Base-by-base conservation (phyloP, 768 basidiomycete genomes). In the Psilocybe subaeruginosa region DNA sequence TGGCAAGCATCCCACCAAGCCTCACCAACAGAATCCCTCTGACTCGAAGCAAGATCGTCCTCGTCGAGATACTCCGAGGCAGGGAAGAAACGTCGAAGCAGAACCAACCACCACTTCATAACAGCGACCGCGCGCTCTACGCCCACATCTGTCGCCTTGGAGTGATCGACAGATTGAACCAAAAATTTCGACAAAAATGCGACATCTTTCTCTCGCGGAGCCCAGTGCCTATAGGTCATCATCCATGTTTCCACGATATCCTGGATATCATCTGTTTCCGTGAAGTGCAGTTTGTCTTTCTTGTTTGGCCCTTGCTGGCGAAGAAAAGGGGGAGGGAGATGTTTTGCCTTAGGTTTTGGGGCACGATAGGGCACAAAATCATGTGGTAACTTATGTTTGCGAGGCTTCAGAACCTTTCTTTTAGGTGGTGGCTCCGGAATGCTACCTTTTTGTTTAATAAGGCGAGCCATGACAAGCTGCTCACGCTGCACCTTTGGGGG, bases 1-100 rank as follows among this genome's bases (percentile, higher is more conserved):
- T 83, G 77, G 76, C 92, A 95, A 6, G 89, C 84, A 54, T 75
- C 78, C 94, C 93, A 96, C 95, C 94, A 96, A 41, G 85, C 85
- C 69, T 79, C 78, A 2, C 87, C 92, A 46, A 90, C 79, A 70
- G 37, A 75, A 74, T 69, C 77, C 33, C 69, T 62, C 57, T 75
- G 74, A 58, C 75, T 72, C 62, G 64, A 64, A 61, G 72, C 71
- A 68, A 67, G 67, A 51, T 72, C 73, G 45, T 77, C 73, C 23
- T 72, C 73, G 45, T 77, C 79, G 33, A 74, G 71, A 58, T 74
- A 66, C 72, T 91, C 89, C 57, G 82, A 82, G 3, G 77, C 73
- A 9, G 79, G 83, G 83, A 89, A 94, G 68, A 84, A 73, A 62
- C 87, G 76, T 66, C 88, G 77, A 66, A 93, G 71, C 29, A 95